A percentile compares a stretch with the other conserved stretches of the same genome.
phyloP scores from a whole-genome alignment of 1,139 yeast species.

The Protomyces arabidopsidicola region DNA sequence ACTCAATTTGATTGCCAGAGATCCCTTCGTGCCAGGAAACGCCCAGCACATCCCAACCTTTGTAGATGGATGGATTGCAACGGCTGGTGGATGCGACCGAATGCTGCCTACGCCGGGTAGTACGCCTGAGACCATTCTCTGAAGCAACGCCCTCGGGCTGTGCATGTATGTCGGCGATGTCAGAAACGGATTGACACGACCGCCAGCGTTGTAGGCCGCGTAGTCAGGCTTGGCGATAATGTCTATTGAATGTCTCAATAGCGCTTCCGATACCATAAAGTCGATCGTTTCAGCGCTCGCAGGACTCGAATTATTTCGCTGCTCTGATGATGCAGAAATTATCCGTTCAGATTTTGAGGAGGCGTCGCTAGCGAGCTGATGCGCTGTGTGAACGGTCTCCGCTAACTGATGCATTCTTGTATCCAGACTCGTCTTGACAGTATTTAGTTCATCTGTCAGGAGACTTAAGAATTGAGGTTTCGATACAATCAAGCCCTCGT shows the following conservation, averaged over 20 bases:
- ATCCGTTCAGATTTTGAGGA: background rate
- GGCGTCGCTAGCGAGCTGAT: background rate
- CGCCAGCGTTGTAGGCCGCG: conserved; percentile 39
- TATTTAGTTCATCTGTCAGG: background rate
- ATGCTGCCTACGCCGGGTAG: conserved; percentile 35
- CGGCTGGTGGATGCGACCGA: conserved; percentile 35
- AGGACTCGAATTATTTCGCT: background rate
- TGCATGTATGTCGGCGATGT: conserved; percentile 37
- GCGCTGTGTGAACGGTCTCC: background rate
- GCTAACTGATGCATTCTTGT: background rate
- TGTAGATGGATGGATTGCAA: conserved; percentile 36
- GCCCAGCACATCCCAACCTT: conserved; percentile 42
- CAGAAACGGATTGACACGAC: conserved; percentile 36
- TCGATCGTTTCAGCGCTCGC: background rate
- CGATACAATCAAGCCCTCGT: background rate
- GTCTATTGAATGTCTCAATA: conserved; percentile 30
- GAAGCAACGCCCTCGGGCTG: conserved; percentile 32
- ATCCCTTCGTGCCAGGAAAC: conserved; percentile 38
- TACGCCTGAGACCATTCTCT: conserved; percentile 7
- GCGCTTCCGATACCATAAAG: background rate
- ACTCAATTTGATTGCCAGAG: conserved; percentile 37
- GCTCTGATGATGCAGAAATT: background rate
- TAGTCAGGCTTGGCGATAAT: conserved; percentile 37
- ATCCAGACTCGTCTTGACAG: background rate
- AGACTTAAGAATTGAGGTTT: background rate